These are phyloP conservation scores for Agaricales sp. DNA, from an alignment of 1,284 basidiomycete genomes.

Conservation along the genomic window DNA sequence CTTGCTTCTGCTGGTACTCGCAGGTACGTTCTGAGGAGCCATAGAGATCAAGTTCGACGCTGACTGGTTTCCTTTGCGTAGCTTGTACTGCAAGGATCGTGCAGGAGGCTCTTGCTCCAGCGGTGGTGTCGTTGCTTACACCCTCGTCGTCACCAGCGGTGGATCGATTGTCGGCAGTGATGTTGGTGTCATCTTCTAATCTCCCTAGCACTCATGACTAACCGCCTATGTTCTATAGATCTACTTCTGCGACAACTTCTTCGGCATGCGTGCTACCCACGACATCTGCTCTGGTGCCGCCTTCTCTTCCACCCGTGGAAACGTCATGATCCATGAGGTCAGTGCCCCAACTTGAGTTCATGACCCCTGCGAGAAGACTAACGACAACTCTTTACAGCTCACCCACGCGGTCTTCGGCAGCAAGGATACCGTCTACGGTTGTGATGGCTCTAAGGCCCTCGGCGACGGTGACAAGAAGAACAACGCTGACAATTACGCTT, in stretches of 20 bases:
- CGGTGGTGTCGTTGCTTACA: conserved; percentile 1
- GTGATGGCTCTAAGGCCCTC: background rate
- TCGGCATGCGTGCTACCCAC: background rate
- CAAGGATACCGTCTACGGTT: background rate
- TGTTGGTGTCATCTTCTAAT: background rate
- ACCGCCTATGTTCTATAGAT: background rate
- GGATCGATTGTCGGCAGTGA: background rate
- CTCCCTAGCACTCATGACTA: background rate
- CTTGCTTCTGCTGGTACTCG: background rate
- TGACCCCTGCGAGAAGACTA: no score
- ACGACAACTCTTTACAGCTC: background rate
- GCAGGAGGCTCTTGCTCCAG: background rate
- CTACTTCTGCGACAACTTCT: background rate
- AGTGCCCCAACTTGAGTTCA: background rate
- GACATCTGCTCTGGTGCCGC: background rate
- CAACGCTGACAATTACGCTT: background rate
- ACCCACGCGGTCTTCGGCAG: background rate
- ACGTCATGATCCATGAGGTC: background rate
- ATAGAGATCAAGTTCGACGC: background rate
- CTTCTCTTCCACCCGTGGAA: background rate
- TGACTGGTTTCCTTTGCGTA: background rate
- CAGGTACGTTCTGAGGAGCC: background rate
- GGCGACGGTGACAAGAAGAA: background rate
- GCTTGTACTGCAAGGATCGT: background rate
- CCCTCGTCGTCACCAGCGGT: background rate